Evolutionary conservation across 768 basidiomycete genomes (phyloP), one percentile per base, ranked within the genome.

Genomic region (Russula olivacea): DNA sequence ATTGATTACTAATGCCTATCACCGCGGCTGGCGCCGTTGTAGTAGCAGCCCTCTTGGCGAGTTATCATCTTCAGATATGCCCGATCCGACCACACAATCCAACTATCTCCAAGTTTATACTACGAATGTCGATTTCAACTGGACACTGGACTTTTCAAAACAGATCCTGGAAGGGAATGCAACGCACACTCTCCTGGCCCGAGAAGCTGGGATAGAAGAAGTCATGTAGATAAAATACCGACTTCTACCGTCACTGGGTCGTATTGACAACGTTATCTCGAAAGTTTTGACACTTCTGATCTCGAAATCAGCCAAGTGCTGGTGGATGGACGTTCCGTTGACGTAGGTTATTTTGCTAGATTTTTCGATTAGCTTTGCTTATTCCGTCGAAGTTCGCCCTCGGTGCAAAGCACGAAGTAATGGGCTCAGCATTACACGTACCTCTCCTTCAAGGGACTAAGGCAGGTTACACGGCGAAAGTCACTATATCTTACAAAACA

Each of bases 61-160:
- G 28, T 28, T 28, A 23, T 48, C 47, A 15, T 25, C 23, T 48
- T 23, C 23, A 45, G 49, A 36, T 23, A 70, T 69, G 53, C 64
- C 53, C 21, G 88, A 91, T 70, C 86, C 85, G 21, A 84, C 90
- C 0, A 87, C 88, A 0, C 88, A 93, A 70, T 82, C 91, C 25
- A 97, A 97, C 76, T 92, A 90, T 73, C 72, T 75, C 5, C 75
- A 86, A 52, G 80, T 94, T 66, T 73, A 77, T 3, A 85, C 89
- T 1, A 78, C 82, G 41, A 84, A 91, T 71, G 75, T 93, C 17
- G 74, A 81, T 23, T 83, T 97, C 55, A 80, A 89, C 66, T 96
- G 93, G 93, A 75, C 69, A 0, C 75, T 97, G 66, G 86, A 97
- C 74, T 97, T 93, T 71, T 68, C 77, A 0, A 71, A 77, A 3